Percentiles rank a stretch among this genome's conserved stretches.
Conservation (phyloP, 23 red algal species). For the Pyropia yezoensis region DNA sequence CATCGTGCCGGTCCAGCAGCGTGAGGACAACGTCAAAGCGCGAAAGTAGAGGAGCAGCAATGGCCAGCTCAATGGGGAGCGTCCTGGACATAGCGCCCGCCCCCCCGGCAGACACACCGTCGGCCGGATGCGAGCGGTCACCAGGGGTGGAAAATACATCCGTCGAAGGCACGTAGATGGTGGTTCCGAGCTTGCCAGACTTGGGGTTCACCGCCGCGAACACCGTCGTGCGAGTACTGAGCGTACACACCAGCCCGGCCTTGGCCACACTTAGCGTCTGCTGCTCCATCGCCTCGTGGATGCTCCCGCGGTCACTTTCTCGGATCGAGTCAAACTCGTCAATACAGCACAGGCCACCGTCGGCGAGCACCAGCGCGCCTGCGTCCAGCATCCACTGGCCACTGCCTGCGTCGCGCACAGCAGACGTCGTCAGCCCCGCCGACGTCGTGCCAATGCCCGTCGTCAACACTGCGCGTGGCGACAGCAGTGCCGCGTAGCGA, state of each 20-base stretch:
- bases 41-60: constrained; percentile 84
- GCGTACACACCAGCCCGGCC: constrained; percentile 88
- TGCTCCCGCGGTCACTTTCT: constrained; percentile 75
- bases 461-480: constrained; percentile 81
- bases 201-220: constrained; percentile 92
- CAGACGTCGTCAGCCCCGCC: constrained; percentile 93
- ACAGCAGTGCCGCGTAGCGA: constrained; percentile 73
- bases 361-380: constrained; percentile 89
- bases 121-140: too few species aligned
- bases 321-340: constrained; percentile 95
- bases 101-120: constrained; percentile 13
- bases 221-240: constrained; percentile 83
- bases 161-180: constrained; percentile 10
- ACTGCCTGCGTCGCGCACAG: constrained; percentile 73
- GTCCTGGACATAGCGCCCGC: constrained; percentile 11
- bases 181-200: constrained; percentile 34
- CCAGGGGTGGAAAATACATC: too few species aligned
- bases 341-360: constrained; percentile 98
- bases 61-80: constrained; percentile 68
- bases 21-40: constrained; percentile 93
- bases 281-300: constrained; percentile 99
- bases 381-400: constrained; percentile 97
- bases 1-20: constrained; percentile 72
- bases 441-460: constrained; percentile 87
- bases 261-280: constrained; percentile 98